These are phyloP conservation scores for Vaucheria bursata DNA, from an alignment of 352 stramenopile genomes.

Conservation along the genomic window DNA sequence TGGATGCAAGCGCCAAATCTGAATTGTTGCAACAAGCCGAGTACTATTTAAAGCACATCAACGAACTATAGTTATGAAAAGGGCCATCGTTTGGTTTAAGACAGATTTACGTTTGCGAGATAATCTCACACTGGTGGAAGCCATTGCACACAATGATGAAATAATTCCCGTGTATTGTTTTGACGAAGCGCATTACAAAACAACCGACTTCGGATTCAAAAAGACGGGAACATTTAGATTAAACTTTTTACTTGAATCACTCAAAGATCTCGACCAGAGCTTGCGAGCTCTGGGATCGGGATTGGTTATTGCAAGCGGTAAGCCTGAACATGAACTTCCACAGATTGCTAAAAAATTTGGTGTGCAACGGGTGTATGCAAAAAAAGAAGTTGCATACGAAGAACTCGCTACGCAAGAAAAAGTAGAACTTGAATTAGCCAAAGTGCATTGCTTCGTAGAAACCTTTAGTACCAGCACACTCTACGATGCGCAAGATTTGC, in stretches of 20 bases:
- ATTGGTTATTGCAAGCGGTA: too few species aligned
- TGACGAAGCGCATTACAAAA: not conserved
- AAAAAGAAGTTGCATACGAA: constrained; percentile 55
- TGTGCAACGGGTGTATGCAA: too few species aligned
- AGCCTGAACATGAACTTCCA: too few species aligned
- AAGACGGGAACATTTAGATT: not conserved
- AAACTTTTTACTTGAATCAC: constrained; percentile 64
- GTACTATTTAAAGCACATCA: too few species aligned
- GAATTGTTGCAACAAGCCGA: too few species aligned
- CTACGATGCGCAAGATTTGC: too few species aligned
- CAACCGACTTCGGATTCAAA: not conserved
- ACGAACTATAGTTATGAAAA: not conserved
- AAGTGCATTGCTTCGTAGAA: too few species aligned
- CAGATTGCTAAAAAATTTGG: too few species aligned
- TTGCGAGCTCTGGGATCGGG: constrained; percentile 53
- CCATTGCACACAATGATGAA: not conserved
- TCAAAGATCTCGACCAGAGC: constrained; percentile 55
- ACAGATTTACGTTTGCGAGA: not conserved
- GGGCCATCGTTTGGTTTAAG: not conserved
- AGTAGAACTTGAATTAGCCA: constrained; percentile 5
- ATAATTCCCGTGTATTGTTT: constrained; percentile 9
- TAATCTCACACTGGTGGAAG: not conserved
- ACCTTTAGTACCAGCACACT: too few species aligned
- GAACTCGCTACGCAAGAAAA: constrained; percentile 56
- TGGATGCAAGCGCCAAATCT: too few species aligned